Base-by-base conservation (phyloP, 2,329 filamentous ascomycete genomes). In the Colletotrichum simmondsii region DNA sequence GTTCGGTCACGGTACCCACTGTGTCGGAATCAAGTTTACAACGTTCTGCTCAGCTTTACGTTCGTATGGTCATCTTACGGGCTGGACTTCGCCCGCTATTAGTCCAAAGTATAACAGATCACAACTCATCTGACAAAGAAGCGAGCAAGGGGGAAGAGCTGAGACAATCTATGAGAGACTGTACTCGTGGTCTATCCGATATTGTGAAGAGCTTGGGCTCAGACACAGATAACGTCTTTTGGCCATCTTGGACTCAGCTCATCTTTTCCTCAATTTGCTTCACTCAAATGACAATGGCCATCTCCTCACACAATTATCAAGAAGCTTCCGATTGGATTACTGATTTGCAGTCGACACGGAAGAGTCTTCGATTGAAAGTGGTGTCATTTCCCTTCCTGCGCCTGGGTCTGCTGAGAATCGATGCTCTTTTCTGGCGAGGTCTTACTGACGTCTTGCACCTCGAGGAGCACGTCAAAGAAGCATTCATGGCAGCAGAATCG, bases 381-480 rank as follows among this genome's bases (percentile, higher is more conserved):
- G 71, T 61, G 2, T 76, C 75, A 10, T 64, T 76, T 6, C 64
- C 75, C 1, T 74, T 76, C 4, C 71, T 77, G 7, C 71, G 75
- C 1, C 53, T 77, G 2, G 76, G 75, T 2, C 37, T 77, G 6
- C 65, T 77, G 16, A 63, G 76, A 14, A 75, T 77, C 14, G 76
- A 77, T 56, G 73, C 76, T 2, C 64, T 77, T 12, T 77, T 77
- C 62, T 77, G 75, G 76, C 74, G 75, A 2, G 75, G 76, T 1
- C 65, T 77, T 14, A 57, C 71, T 12, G 74, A 74, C 5, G 75
- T 77, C 2, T 42, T 77, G 16, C 63, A 72, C 7, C 62, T 77
- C n/a, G 56, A 75, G 11, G 58, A 65, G 7, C 76, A 77, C 46
- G 74, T 76, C 19, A 53, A 54, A 16, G 68, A 59, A 4, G 68